Conservation (phyloP, 2,329 filamentous ascomycete species). For the Penicillium sp. region DNA sequence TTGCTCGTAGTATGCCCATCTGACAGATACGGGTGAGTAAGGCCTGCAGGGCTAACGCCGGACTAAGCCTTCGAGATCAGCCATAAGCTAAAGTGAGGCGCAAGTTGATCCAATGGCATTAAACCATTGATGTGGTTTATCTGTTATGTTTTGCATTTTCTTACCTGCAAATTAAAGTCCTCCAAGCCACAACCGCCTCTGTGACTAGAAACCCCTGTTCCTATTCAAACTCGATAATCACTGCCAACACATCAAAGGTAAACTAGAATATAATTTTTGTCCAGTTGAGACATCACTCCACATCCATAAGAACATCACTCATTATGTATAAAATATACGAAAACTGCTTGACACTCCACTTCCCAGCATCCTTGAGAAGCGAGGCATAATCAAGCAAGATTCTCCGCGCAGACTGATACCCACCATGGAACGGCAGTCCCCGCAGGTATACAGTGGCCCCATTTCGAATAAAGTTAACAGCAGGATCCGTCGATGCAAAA, state of each 20-base stretch:
- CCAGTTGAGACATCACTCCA: conserved; percentile 21
- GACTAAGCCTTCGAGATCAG: too few species aligned
- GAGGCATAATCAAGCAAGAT: conserved; percentile 53
- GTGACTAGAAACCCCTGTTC: too few species aligned
- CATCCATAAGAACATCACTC: conserved; percentile 48
- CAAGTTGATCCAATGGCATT: too few species aligned
- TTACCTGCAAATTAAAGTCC: too few species aligned
- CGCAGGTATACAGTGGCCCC: conserved; percentile 50
- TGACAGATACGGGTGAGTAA: too few species aligned
- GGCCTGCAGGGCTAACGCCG: too few species aligned
- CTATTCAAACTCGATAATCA: too few species aligned
- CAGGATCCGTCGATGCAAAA: conserved; percentile 29
- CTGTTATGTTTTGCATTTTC: too few species aligned
- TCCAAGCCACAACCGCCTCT: too few species aligned
- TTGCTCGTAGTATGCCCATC: too few species aligned
- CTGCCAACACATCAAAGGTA: neutral
- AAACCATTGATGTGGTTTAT: too few species aligned
- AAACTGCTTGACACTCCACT: conserved; percentile 52
- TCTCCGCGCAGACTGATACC: conserved; percentile 52
- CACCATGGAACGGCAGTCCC: conserved; percentile 49
- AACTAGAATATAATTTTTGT: neutral
- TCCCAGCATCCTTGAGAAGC: conserved; percentile 53
- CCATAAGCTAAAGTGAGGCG: too few species aligned
- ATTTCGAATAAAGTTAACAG: conserved; percentile 47
- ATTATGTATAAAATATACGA: conserved; percentile 55